Conservation (phyloP, 805 yeast species). For the Suhomyces emberorum region DNA sequence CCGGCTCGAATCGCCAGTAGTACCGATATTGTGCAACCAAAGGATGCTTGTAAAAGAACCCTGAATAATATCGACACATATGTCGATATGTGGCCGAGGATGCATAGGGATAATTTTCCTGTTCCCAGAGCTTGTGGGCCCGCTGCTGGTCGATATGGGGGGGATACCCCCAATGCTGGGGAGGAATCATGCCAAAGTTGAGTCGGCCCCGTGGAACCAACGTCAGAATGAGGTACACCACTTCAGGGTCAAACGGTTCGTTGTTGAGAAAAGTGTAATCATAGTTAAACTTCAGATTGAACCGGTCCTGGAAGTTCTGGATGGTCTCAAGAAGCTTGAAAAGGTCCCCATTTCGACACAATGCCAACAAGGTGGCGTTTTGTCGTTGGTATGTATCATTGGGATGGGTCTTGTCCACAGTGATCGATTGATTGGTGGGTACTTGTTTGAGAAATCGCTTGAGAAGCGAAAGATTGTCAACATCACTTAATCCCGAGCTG, state of each 20-base stretch:
- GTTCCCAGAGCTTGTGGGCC: slow-evolving; percentile 46
- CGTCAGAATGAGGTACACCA: slow-evolving; percentile 61
- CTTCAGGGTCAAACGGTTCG: slow-evolving; percentile 54
- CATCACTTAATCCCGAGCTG: too few species aligned
- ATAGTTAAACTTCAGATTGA: slow-evolving; percentile 68
- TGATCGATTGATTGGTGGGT: neutral
- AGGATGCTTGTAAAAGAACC: slow-evolving; percentile 61
- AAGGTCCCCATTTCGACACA: slow-evolving; percentile 68
- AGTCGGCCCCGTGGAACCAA: slow-evolving; percentile 75
- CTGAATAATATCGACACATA: slow-evolving; percentile 80
- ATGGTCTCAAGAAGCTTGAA: slow-evolving; percentile 57
- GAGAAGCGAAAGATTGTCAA: neutral
- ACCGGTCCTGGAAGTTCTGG: slow-evolving; percentile 80
- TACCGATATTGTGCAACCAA: slow-evolving; percentile 58
- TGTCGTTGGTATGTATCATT: slow-evolving; percentile 24
- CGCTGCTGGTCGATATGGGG: slow-evolving; percentile 45
- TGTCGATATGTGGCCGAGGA: slow-evolving; percentile 63
- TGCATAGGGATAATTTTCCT: slow-evolving; percentile 59
- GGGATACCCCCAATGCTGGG: slow-evolving; percentile 59
- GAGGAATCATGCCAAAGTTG: slow-evolving; percentile 40
- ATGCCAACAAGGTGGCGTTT: slow-evolving; percentile 65
- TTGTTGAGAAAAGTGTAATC: slow-evolving; percentile 83
- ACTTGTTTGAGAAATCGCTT: neutral
- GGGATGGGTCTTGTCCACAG: slow-evolving; percentile 5
- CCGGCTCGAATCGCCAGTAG: slow-evolving; percentile 83